Percentiles rank a stretch among this genome's conserved stretches.
phyloP scores from a whole-genome alignment of 2,329 filamentous ascomycete genomes.

The Botrytis cinerea region DNA sequence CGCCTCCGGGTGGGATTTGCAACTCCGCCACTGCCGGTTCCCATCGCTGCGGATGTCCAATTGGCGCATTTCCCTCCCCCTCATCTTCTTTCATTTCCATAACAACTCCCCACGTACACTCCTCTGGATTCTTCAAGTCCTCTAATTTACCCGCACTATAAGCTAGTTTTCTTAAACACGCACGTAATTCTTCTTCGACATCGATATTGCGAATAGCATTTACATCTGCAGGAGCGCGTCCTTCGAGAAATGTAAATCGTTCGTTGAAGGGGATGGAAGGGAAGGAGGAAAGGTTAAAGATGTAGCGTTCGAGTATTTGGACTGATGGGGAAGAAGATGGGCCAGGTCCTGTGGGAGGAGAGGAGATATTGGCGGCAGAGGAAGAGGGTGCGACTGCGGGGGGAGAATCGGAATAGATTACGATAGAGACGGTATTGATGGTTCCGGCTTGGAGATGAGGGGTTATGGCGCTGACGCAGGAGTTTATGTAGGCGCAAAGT shows the following conservation, averaged over 20 bases:
- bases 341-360: conserved; percentile 42
- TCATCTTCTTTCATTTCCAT: conserved; percentile 68
- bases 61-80: conserved; percentile 47
- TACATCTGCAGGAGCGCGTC: conserved; percentile 17
- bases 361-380: background rate
- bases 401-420: conserved; percentile 37
- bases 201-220: conserved; percentile 55
- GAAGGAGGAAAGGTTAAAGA: conserved; percentile 47
- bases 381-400: background rate
- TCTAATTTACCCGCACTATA: conserved; percentile 59
- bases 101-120: conserved; percentile 74
- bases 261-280: conserved; percentile 43
- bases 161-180: conserved; percentile 62
- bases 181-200: conserved; percentile 72
- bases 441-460: conserved; percentile 10
- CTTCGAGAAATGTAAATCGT: conserved; percentile 43
- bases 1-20: conserved; percentile 30
- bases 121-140: conserved; percentile 53
- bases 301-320: conserved; percentile 45
- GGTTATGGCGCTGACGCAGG: conserved; percentile 11
- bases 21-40: conserved; percentile 54
- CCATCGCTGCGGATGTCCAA: conserved; percentile 63
- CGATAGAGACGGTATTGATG: conserved; percentile 37
- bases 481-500: conserved; percentile 52
- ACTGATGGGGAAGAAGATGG: background rate